Conservation (phyloP, 2,329 filamentous ascomycete genomes). For the Stylonectria norvegica region DNA sequence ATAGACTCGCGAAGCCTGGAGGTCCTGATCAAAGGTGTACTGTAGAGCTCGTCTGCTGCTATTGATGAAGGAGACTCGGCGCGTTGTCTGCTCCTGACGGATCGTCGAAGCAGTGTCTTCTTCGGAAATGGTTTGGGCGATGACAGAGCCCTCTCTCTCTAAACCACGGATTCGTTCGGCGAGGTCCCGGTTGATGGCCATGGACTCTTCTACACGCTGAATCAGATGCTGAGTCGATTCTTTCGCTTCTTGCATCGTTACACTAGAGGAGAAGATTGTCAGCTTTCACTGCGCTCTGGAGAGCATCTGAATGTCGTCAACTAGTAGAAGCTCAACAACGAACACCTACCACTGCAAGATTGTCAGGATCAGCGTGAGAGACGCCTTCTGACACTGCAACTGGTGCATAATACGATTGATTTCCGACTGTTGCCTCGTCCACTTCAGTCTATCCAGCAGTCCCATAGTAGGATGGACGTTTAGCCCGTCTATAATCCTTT, state of each 20-base stretch:
- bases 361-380: constrained; percentile 2
- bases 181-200: constrained; percentile 1
- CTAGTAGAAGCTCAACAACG: too few relatives aligned
- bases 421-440: constrained; percentile 1
- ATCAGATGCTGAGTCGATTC: neutral
- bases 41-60: too few relatives aligned
- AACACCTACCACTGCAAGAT: constrained; percentile 2
- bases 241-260: neutral
- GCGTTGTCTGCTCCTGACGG: neutral
- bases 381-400: constrained; percentile 2
- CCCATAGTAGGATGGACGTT: neutral
- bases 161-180: constrained; percentile 1
- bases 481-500: neutral
- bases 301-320: too few relatives aligned
- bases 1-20: neutral
- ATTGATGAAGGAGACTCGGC: too few relatives aligned
- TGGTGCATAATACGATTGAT: neutral
- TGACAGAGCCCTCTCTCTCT: neutral
- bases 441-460: neutral
- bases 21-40: constrained; percentile 1
- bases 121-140: neutral
- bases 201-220: neutral
- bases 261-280: neutral
- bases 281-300: too few relatives aligned
- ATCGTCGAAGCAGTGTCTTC: neutral